Percentiles rank a stretch among this genome's conserved stretches.
Evolutionary conservation across 1,284 basidiomycete species (phyloP).

Genomic region (Boletus hoseneyae): DNA sequence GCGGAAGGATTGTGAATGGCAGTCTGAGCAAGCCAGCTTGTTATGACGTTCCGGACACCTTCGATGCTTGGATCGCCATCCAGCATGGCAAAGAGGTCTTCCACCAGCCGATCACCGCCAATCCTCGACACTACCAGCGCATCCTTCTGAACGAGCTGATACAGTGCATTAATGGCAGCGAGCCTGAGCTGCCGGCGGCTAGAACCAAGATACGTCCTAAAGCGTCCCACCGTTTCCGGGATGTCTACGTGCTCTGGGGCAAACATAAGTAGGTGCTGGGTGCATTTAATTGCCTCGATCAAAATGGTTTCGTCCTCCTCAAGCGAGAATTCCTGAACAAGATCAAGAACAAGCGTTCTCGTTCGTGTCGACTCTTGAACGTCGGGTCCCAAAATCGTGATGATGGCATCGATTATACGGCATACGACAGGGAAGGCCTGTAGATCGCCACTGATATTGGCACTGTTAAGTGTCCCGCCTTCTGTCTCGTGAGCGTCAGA

Average conservation of each 20-base stretch:
- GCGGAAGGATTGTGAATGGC: conserved; percentile 90
- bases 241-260: conserved; percentile 81
- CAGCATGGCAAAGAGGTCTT: conserved; percentile 91
- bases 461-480: conserved; percentile 81
- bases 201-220: conserved; percentile 76
- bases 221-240: conserved; percentile 71
- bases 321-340: conserved; percentile 82
- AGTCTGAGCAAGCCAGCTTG: conserved; percentile 95
- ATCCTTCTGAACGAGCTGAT: conserved; percentile 96
- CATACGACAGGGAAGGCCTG: conserved; percentile 92
- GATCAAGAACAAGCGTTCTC: conserved; percentile 76
- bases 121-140: conserved; percentile 89
- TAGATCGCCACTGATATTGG: conserved; percentile 87
- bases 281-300: conserved; percentile 93
- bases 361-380: conserved; percentile 87
- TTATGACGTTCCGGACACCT: conserved; percentile 90
- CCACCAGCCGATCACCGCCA: conserved; percentile 92
- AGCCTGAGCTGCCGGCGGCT: conserved; percentile 83
- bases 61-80: conserved; percentile 95
- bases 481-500: conserved; percentile 93
- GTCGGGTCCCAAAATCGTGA: conserved; percentile 94
- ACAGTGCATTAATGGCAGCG: conserved; percentile 92
- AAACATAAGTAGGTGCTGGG: conserved; percentile 97
- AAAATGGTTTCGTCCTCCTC: conserved; percentile 88
- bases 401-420: conserved; percentile 88